phyloP scores from a whole-genome alignment of 1,139 yeast species.

The Pneumocystis sp. region DNA sequence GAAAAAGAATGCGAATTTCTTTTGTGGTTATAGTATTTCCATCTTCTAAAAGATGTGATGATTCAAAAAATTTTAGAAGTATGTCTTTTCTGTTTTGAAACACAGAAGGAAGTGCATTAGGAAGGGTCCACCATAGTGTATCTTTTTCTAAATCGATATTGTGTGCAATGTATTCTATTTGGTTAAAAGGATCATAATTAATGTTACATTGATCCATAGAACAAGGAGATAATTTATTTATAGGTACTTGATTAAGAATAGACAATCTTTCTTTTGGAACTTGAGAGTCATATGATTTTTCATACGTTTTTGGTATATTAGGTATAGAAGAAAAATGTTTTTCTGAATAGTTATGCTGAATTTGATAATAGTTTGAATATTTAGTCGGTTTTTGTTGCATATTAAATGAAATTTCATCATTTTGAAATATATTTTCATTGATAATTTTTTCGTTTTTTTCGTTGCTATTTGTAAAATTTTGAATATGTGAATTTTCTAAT shows the following conservation, averaged over 20 bases:
- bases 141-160: neutral
- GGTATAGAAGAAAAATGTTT: neutral
- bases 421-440: neutral
- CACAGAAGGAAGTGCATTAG: constrained; percentile 43
- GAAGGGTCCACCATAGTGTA: constrained; percentile 46
- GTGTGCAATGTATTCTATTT: neutral
- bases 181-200: neutral
- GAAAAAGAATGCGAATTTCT: constrained; percentile 58
- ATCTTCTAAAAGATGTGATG: constrained; percentile 42
- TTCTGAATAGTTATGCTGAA: neutral
- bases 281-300: neutral
- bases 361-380: neutral
- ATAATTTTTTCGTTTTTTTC: neutral
- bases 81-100: constrained; percentile 31
- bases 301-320: neutral
- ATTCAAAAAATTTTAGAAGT: constrained; percentile 52
- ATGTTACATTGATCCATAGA: neutral
- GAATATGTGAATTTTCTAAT: neutral
- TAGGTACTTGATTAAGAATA: neutral
- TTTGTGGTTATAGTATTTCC: constrained; percentile 33
- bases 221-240: neutral
- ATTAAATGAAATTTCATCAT: neutral
- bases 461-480: neutral
- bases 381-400: neutral
- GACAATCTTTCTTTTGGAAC: neutral